Evolutionary conservation across 2,329 filamentous ascomycete species (phyloP), one percentile per base, ranked within the genome.

Genomic region (Graphilbum fragrans): DNA sequence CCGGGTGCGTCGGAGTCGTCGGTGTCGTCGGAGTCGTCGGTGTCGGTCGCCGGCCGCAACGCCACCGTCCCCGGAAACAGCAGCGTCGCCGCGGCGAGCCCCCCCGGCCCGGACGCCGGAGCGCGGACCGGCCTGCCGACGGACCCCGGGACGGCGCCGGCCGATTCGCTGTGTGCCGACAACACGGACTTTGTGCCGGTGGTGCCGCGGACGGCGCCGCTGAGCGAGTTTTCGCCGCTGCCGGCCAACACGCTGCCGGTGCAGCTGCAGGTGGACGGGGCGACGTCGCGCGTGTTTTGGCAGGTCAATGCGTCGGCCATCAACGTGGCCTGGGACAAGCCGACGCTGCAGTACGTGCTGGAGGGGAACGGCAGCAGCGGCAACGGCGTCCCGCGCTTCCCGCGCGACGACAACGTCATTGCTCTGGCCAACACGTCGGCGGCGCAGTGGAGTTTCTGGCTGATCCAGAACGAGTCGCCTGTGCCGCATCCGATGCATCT

Each of bases 301-400:
- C 37, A 42, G 44, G 47, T 58, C 35, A 56, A 58, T 44, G 52
- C 50, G 38, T 45, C 46, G 4, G 45, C 53, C 7, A 53, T 62
- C 23, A 46, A 55, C 37, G 51, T 62, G 18, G 41, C 58, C 39
- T 64, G 61, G 61, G 50, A 53, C 25, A 53, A 58, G 29, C 62
- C 62, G 2, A 55, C 58, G 3, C 43, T 61, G 14, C 45, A 60
- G 38, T 59, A 60, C 41, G 46, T 60, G 18, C 39, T 55, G 25
- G 48, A 53, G 31, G 23, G 37, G n/a, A 3, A 10, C 37, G 17
- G n/a, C 37, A 23, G 37, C 25, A 8, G 10, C 14, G 27, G 9
- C 37, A 38, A 31, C 25, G 25, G 8, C 25, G 25, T 8, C 25
- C 25, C 25, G n/a, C n/a, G 45, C 37, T 57, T 52, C n/a, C 37